Conservation (phyloP, 1,284 basidiomycete genomes). For the Puccinia horiana region DNA sequence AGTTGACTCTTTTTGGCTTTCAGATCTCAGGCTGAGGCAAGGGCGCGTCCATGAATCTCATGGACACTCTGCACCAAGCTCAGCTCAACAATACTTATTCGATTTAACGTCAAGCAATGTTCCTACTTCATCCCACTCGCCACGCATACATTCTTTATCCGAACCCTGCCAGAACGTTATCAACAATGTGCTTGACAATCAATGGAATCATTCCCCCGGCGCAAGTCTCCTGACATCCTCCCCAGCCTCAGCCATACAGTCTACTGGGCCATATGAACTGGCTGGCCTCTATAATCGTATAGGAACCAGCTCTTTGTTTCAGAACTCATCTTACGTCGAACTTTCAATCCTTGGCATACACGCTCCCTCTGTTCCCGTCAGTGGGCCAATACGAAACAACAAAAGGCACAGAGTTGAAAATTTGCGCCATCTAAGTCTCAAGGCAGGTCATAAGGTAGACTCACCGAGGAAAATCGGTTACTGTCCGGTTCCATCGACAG, state of each 20-base stretch:
- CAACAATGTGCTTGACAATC: background rate
- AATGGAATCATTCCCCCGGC: background rate
- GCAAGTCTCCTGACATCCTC: background rate
- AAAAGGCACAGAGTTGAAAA: background rate
- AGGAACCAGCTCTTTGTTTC: background rate
- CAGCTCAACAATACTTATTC: background rate
- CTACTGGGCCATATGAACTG: background rate
- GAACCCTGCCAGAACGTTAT: background rate
- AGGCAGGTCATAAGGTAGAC: background rate
- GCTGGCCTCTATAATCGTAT: constrained; percentile 9
- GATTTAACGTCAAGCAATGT: background rate
- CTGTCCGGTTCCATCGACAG: background rate
- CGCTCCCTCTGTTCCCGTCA: background rate
- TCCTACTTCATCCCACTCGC: background rate
- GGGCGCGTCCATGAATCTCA: background rate
- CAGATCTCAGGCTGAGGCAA: constrained; percentile 4
- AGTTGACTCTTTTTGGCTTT: background rate
- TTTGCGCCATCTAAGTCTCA: background rate
- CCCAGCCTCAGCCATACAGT: background rate
- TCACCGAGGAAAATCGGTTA: background rate
- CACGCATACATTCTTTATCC: background rate
- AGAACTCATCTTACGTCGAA: background rate
- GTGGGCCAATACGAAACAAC: background rate
- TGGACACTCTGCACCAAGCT: background rate
- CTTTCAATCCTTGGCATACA: background rate